A percentile compares a stretch with the other conserved stretches of the same genome.
Conservation (phyloP, 75 land plant genomes). For the Cupressus sempervirens region DNA sequence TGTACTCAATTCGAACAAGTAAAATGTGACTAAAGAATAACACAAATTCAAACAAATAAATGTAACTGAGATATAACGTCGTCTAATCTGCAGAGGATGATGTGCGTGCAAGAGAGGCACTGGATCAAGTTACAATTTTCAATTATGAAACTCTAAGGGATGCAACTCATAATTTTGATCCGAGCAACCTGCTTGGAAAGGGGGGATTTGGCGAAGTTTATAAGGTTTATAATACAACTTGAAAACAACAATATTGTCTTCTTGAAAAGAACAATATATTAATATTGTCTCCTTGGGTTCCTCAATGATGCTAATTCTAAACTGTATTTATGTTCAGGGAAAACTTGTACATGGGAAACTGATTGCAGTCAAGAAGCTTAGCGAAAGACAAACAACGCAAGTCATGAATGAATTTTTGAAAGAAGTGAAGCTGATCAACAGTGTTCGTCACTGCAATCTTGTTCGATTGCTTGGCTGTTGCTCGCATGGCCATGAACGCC, state of each 20-base stretch:
- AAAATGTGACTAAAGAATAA: no score
- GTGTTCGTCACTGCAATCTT: slow-evolving; percentile 22
- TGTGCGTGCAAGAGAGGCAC: neutral
- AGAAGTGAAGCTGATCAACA: slow-evolving; percentile 11
- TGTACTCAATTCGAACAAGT: no score
- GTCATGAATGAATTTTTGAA: slow-evolving; percentile 12
- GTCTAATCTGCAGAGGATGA: neutral
- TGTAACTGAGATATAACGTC: no score
- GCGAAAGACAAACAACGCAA: slow-evolving; percentile 6
- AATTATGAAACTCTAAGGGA: no score
- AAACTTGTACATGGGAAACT: slow-evolving; percentile 7
- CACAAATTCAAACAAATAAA: no score
- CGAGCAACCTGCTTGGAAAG: no score
- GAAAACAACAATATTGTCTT: neutral
- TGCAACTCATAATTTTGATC: no score
- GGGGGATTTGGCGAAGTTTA: neutral
- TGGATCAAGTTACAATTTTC: neutral
- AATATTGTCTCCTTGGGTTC: no score
- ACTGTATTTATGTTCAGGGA: slow-evolving; percentile 3
- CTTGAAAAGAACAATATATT: no score
- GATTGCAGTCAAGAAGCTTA: slow-evolving; percentile 15
- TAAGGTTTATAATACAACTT: neutral
- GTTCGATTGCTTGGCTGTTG: slow-evolving; percentile 20
- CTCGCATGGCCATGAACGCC: slow-evolving; percentile 3
- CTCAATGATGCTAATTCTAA: no score